Evolutionary conservation across 2,329 filamentous ascomycete genomes (phyloP), one percentile per base, ranked within the genome.

Genomic region (Penicillium sp.): DNA sequence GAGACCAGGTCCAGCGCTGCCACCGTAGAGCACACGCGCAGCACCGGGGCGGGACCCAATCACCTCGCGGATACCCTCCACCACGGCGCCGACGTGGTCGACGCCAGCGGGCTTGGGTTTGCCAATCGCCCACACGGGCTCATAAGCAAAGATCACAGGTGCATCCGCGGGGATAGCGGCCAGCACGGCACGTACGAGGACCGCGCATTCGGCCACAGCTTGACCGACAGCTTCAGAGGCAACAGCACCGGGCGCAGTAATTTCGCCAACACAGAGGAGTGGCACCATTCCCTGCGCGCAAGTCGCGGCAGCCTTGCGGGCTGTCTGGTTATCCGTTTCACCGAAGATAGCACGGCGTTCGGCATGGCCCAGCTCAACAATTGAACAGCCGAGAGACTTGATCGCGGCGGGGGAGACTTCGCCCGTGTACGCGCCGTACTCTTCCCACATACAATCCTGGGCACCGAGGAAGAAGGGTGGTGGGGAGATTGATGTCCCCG

Each of bases 121-220:
- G 0, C 92, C 92, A 76, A 95, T 96, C 0, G 92, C 92, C 92
- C 92, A 96, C 1, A 95, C 91, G 8, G 92, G 92, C 80, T 96
- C 92, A 73, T 96, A 96, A 0, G 92, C 92, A 60, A 96, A 83
- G 7, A 94, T 85, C 5, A 95, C 84, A 53, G 92, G 89, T 0
- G 87, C 85, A 17, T 86, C 82, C 12, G 81, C 80, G 0, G 88
- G 84, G 8, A 94, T 80, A 0, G 82, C 84, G 0, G 79, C 79
- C 56, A 95, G 74, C 2, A 91, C 87, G 1, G 86, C 81, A 42
- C 83, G 81, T 59, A 96, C 82, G 76, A 94, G 91, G 4, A 80
- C 78, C 38, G 79, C 81, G 70, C 91, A 91, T 75, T 93, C 89
- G 15, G 81, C 76, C 2, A 91, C 84, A 0, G 91, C 91, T 1